Evolutionary conservation across 257 asterid genomes (phyloP), one percentile per base, ranked within the genome.

Genomic region (Solanum chilense): DNA sequence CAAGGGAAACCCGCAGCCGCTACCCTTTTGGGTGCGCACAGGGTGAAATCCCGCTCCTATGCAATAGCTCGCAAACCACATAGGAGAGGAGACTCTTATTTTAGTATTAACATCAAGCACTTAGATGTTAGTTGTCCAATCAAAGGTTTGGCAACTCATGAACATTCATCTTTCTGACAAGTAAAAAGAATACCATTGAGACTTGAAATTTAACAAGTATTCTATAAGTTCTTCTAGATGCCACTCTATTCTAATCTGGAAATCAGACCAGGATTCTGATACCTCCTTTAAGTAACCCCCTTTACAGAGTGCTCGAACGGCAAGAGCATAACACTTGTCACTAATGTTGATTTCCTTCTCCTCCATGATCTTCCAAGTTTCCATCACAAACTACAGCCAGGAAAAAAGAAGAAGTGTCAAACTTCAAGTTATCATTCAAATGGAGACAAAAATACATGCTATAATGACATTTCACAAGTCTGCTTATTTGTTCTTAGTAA

Each of bases 221-320:
- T 29, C 68, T 31, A 49, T 31, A 47, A 29, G 69, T 49, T 29
- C 20, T 11, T 81, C 23, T 31, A 80, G 44, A 3, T 41, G 42
- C 66, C 88, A 90, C 44, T 73, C 81, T 84, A 84, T 70, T 42
- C 73, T 35, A 77, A 60, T 86, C 41, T 45, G 31, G 44, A 76
- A 82, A 27, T 27, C 25, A 74, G 75, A 41, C 83, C 47, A 1
- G 39, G 47, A 77, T 47, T 41, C 20, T 12, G 18, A 64, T 92
- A 95, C 99, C 96, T 95, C 98, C 88, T 94, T 88, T 27, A 96
- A 73, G 90, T 94, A 91, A 87, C 98, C 99, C 83, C 98, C 97
- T 91, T 90, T 93, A 85, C 98, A 94, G 47, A 96, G 97, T 91
- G 98, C 96, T 89, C 89, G 92, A 33, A 93, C 82, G 23, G 93